These are phyloP conservation scores for Pichia scutulata DNA, from an alignment of 805 yeast genomes.

Conservation along the genomic window DNA sequence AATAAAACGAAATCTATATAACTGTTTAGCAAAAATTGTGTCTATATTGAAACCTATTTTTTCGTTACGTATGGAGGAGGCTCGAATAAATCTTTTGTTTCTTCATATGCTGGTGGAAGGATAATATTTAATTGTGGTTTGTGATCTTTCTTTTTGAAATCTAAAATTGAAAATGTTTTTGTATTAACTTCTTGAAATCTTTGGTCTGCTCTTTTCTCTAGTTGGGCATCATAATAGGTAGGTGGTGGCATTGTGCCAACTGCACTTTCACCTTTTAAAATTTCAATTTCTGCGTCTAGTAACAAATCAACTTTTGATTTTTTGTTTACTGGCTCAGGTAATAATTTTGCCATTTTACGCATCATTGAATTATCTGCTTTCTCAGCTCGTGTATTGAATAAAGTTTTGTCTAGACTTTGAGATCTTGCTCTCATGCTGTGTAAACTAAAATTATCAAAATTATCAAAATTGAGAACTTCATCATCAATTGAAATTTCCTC, in stretches of 20 bases:
- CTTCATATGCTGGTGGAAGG: slow-evolving; percentile 14
- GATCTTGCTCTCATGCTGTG: slow-evolving; percentile 8
- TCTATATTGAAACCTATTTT: not conserved
- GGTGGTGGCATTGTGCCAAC: slow-evolving; percentile 19
- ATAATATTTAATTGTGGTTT: slow-evolving; percentile 4
- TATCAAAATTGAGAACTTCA: not conserved
- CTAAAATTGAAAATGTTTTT: not conserved
- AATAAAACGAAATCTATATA: not conserved
- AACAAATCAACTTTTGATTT: slow-evolving; percentile 20
- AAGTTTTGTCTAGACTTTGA: slow-evolving; percentile 8
- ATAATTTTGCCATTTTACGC: slow-evolving; percentile 14
- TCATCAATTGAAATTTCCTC: slow-evolving; percentile 4
- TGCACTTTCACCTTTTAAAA: slow-evolving; percentile 17
- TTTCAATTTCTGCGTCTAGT: slow-evolving; percentile 14
- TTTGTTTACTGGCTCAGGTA: slow-evolving; percentile 12
- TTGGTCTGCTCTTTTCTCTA: not conserved
- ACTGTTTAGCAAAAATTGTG: not conserved
- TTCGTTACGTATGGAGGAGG: slow-evolving; percentile 6
- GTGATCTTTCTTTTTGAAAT: not conserved
- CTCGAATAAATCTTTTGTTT: slow-evolving; percentile 5
- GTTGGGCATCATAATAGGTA: slow-evolving; percentile 9
- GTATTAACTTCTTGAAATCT: not conserved
- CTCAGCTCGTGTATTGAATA: slow-evolving; percentile 5
- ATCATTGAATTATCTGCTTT: slow-evolving; percentile 17
- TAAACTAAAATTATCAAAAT: slow-evolving; percentile 9